Evolutionary conservation across 805 yeast genomes (phyloP).

Genomic region (Tetrapisispora pingtungensis): DNA sequence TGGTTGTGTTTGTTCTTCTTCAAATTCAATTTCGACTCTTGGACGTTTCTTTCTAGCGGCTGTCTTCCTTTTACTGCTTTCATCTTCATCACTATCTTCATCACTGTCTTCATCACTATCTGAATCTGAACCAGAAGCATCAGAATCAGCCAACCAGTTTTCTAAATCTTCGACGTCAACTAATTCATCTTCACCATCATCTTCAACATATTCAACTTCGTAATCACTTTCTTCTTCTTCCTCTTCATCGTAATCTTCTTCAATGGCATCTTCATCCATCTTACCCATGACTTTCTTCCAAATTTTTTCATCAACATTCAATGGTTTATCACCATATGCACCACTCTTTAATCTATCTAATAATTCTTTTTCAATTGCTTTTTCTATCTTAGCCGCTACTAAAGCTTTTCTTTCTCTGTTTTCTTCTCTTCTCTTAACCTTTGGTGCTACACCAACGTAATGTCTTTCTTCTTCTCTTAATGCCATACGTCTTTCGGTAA

Average conservation of each 20-base stretch:
- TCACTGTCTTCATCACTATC: conserved; percentile 30
- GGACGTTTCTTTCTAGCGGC: conserved; percentile 47
- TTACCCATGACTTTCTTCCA: conserved; percentile 92
- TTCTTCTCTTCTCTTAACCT: conserved; percentile 89
- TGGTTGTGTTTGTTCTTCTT: conserved; percentile 40
- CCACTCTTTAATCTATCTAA: conserved; percentile 93
- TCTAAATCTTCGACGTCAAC: conserved; percentile 92
- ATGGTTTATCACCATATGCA: conserved; percentile 95
- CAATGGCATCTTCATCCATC: conserved; percentile 58
- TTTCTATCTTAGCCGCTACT: conserved; percentile 93
- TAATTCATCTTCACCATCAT: conserved; percentile 78
- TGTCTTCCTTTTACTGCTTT: conserved; percentile 26
- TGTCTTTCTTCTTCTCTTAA: conserved; percentile 86
- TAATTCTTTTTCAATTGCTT: conserved; percentile 91
- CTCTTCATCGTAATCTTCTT: conserved; percentile 38
- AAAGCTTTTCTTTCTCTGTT: conserved; percentile 94
- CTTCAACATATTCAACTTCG: conserved; percentile 82
- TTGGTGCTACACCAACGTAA: conserved; percentile 84
- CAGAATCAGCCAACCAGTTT: conserved; percentile 66
- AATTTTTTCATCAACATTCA: conserved; percentile 89
- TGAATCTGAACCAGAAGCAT: conserved; percentile 25
- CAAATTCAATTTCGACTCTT: conserved; percentile 75
- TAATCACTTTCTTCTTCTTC: conserved; percentile 45
- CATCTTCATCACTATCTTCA: conserved; percentile 32
- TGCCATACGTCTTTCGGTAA: conserved; percentile 89